A percentile compares a stretch with the other conserved stretches of the same genome.
These are phyloP conservation scores for Oryza punctata DNA, from an alignment of 176 grass and related monocot species.

Conservation along the genomic window DNA sequence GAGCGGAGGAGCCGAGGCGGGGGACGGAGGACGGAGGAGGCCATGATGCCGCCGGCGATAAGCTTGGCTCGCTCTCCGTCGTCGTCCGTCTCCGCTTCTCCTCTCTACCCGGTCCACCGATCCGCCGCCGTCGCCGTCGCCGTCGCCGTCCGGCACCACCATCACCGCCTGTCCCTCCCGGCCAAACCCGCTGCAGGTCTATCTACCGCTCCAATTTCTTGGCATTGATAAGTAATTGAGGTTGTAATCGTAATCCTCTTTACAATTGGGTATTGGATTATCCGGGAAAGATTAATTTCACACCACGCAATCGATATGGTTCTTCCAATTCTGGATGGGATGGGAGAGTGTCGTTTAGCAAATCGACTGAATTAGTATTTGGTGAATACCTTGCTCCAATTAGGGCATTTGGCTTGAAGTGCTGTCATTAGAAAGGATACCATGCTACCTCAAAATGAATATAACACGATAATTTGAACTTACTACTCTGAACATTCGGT, in stretches of 20 bases:
- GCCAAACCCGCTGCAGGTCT: constrained; percentile 38
- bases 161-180: neutral
- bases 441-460: neutral
- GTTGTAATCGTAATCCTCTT: neutral
- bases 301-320: neutral
- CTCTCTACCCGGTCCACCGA: neutral
- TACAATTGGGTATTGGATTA: neutral
- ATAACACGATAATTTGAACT: neutral
- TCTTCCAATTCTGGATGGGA: neutral
- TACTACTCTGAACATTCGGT: neutral
- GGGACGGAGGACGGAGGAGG: neutral
- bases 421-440: neutral
- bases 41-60: constrained; percentile 44
- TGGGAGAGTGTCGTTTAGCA: neutral
- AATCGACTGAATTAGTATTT: neutral
- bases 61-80: constrained; percentile 30
- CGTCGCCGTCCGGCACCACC: constrained; percentile 7
- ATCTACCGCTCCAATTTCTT: neutral
- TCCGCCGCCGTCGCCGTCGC: constrained; percentile 16
- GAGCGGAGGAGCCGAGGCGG: constrained; percentile 28
- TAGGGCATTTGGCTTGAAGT: neutral
- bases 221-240: neutral
- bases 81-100: constrained; percentile 10
- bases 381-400: neutral
- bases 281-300: neutral